These are phyloP conservation scores for Caulochytrium protostelioides DNA, from an alignment of 371 early-diverging fungal genomes.

Conservation along the genomic window DNA sequence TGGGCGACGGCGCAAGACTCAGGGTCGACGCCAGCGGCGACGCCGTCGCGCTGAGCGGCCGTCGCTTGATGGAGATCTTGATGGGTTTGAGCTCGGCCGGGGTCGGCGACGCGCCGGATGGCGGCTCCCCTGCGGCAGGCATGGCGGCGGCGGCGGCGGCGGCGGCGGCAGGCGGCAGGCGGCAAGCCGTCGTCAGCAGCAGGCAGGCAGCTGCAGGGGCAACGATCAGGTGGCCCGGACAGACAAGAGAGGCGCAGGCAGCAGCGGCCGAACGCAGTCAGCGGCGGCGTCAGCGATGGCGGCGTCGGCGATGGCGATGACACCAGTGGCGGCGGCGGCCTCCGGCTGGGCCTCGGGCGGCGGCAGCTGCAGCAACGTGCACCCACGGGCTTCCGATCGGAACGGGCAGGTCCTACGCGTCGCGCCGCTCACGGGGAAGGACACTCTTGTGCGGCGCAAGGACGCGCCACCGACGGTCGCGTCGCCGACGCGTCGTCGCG, in stretches of 20 bases:
- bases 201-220: neutral
- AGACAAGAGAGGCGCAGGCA: conserved; percentile 7
- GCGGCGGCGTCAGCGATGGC: conserved; percentile 7
- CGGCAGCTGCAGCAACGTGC: neutral
- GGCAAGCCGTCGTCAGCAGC: neutral
- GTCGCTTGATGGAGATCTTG: too few relatives aligned
- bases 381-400: neutral
- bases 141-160: too few relatives aligned
- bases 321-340: neutral
- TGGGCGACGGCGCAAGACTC: too few relatives aligned
- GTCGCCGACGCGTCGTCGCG: neutral
- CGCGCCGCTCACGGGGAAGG: too few relatives aligned
- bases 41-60: too few relatives aligned
- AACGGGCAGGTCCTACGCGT: neutral
- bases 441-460: neutral
- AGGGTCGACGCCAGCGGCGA: too few relatives aligned
- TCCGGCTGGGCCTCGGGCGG: neutral
- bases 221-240: too few relatives aligned
- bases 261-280: conserved; percentile 11
- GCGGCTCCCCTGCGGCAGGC: too few relatives aligned
- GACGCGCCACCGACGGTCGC: neutral
- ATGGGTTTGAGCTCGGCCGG: too few relatives aligned
- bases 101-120: too few relatives aligned
- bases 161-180: neutral
- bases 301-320: neutral